phyloP scores from a whole-genome alignment of 2,329 filamentous ascomycete species.

The Alternaria metachromatica region DNA sequence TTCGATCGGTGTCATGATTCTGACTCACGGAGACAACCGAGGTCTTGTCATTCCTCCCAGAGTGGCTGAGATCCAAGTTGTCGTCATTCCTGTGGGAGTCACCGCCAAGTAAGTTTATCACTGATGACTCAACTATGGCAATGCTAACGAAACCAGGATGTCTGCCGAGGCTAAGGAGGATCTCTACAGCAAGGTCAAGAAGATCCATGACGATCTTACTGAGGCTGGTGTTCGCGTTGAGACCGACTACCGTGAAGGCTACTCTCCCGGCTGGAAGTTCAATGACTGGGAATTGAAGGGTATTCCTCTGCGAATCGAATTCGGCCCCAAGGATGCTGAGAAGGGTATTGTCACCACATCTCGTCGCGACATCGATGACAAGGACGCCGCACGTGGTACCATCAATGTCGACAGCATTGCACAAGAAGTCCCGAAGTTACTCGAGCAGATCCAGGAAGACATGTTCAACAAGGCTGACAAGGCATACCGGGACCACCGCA shows the following conservation, averaged over 20 bases:
- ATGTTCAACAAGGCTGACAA: conserved; percentile 79
- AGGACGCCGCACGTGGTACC: conserved; percentile 64
- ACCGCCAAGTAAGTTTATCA: conserved; percentile 74
- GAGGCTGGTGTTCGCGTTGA: conserved; percentile 78
- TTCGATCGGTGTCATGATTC: conserved; percentile 98
- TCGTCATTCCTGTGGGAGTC: conserved; percentile 91
- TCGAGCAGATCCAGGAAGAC: conserved; percentile 88
- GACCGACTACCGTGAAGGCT: conserved; percentile 84
- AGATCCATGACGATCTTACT: conserved; percentile 72
- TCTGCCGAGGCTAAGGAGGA: conserved; percentile 76
- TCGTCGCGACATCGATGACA: conserved; percentile 83
- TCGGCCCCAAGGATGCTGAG: conserved; percentile 91
- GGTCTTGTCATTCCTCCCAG: conserved; percentile 92
- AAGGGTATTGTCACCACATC: conserved; percentile 84
- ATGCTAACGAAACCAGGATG: conserved; percentile 31
- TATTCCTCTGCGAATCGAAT: conserved; percentile 91
- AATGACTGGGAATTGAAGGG: conserved; percentile 99
- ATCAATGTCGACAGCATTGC: conserved; percentile 77
- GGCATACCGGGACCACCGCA: conserved; percentile 79
- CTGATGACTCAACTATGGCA: background rate
- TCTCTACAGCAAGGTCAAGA: conserved; percentile 77
- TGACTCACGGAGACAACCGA: conserved; percentile 96
- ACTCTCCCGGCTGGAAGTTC: conserved; percentile 95
- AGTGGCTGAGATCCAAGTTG: conserved; percentile 82
- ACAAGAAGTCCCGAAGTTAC: conserved; percentile 76